phyloP scores from a whole-genome alignment of 129 eudicot species.

The Helianthus annuus region DNA sequence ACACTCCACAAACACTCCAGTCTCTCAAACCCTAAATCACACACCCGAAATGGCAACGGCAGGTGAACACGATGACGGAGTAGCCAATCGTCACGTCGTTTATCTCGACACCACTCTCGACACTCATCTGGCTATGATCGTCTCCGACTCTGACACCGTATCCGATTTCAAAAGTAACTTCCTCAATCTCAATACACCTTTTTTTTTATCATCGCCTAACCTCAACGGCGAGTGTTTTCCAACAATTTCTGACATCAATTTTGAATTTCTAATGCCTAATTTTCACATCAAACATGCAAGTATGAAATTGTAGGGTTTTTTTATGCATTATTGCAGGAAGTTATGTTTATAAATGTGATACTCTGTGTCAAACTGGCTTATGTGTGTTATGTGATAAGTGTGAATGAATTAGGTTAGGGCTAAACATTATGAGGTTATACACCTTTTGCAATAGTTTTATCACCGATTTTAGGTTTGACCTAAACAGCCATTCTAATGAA shows the following conservation, averaged over 20 bases:
- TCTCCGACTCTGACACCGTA: conserved; percentile 49
- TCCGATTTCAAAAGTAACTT: conserved; percentile 54
- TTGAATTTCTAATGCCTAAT: neutral
- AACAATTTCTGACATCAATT: neutral
- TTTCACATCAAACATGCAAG: neutral
- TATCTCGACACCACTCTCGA: conserved; percentile 76
- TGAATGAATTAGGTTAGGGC: neutral
- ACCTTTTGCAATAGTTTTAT: neutral
- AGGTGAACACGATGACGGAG: conserved; percentile 9
- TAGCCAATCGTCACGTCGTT: conserved; percentile 33
- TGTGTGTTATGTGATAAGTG: neutral
- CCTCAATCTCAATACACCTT: conserved; percentile 7
- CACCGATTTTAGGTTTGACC: neutral
- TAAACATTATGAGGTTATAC: too few species aligned
- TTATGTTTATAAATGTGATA: neutral
- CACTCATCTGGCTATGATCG: conserved; percentile 58
- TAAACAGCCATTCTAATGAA: neutral
- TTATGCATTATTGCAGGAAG: neutral
- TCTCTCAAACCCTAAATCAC: conserved; percentile 8
- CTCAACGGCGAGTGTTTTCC: neutral
- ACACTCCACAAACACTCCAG: neutral
- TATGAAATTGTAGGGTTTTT: neutral
- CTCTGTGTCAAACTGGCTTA: neutral
- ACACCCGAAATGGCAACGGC: conserved; percentile 24
- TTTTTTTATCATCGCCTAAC: neutral